Base-by-base conservation (phyloP, 495 filamentous ascomycete genomes). In the Aspergillus kassunensis region DNA sequence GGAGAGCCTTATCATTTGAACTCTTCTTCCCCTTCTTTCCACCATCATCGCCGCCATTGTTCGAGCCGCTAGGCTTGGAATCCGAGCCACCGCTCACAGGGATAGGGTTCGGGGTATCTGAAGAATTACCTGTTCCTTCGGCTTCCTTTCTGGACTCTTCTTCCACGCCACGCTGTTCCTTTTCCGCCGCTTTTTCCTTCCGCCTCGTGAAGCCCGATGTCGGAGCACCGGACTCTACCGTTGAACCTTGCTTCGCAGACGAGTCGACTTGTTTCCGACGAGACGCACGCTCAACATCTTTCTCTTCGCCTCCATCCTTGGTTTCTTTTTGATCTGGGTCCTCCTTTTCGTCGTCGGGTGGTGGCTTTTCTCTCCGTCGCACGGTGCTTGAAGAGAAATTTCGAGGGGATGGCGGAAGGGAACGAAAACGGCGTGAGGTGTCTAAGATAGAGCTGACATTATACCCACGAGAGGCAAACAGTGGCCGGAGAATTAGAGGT, bases 1-100 rank as follows among this genome's bases (percentile, higher is more conserved):
- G 81, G 40, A 97, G 70, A 18, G 87, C 85, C 60, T 83, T 83
- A 30, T 93, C 88, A 18, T 80, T 70, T 25, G 78, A 74, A 18
- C 75, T 64, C 62, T 85, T 90, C 61, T 86, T 80, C 40, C 88
- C 83, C 41, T 79, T 79, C 64, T 70, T 76, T 21, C 72, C 71
- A 19, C 71, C 61, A 51, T 79, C 76, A 34, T 82, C 81, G 34
- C 74, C 68, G 23, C 75, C 67, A 36, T 66, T 68, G 30, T 65
- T 71, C 44, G 75, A 69, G 12, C 79, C 76, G 51, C 76, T 66
- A 53, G 76, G 62, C 58, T 73, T 67, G 59, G 79, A 77, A 36
- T 76, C 74, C 41, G 71, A 61, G 35, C 66, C 55, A 45, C 63
- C 60, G 51, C 57, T 73, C 43, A 64, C 61, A 6, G 80, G 74